Evolutionary conservation across 2,329 filamentous ascomycete genomes (phyloP), one percentile per base, ranked within the genome.

Genomic region (Westerdykella aurantiaca): DNA sequence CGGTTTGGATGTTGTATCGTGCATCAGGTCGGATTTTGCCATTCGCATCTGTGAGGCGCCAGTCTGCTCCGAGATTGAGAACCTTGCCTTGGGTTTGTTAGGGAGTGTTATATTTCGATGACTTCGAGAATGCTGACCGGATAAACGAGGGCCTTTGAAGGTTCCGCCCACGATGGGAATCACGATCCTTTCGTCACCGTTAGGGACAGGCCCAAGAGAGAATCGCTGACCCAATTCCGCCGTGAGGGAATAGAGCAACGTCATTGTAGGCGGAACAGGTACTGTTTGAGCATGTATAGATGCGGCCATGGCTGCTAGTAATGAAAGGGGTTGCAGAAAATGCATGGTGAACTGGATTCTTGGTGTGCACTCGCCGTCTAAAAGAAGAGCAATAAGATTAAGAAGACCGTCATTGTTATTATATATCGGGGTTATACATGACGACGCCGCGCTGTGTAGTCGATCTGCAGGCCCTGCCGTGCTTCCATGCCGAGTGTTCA

Each of bases 41-140:
- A 37, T 51, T 53, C 5, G 45, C 31, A 44, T 51, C 37, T 34
- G 41, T 37, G 29, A 43, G 6, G 11, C 45, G 31, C 41, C 46
- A 69, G 41, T 69, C 67, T 11, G 66, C 66, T 37, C 66, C 67
- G 1, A 69, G 44, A 22, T 63, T 49, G 7, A 68, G 56, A 29
- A 69, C 58, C 31, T 49, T 57, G 35, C 60, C 59, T 60, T 21
- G 18, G 9, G 17, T 18, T 23, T 25, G 23, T 25, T 25, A 10
- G 23, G 10, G 5, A 5, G 5, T 25, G 23, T 9, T 51, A 51
- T 31, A 44, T 46, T 5, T 37, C 31, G 14, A 39, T 33, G 10
- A 38, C 47, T 39, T 42, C 45, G 16, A 11, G 45, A 6, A 34
- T 52, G 17, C 50, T 41, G 23, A 46, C 42, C 42, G 38, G 17